Base-by-base conservation (phyloP, 371 early-diverging fungal genomes). In the Circinella minor region DNA sequence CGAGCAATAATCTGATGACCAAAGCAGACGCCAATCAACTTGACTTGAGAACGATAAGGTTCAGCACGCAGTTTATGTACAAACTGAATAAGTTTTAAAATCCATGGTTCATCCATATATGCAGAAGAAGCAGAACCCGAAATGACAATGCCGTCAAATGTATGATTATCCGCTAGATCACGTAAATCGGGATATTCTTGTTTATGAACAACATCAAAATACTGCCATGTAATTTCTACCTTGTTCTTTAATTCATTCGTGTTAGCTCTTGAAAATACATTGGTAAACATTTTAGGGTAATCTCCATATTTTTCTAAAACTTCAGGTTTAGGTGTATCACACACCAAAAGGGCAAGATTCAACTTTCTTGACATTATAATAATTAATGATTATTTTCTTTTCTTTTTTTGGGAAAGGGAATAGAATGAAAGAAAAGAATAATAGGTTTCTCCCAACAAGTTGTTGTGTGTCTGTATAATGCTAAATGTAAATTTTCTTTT, bases 1-100 rank as follows among this genome's bases (percentile, higher is more conserved):
- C 85, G 80, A 10, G 90, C 91, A 57, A 93, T 81, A 62, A 92
- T 84, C 77, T 93, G 94, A 65, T 92, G 92, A 17, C 94, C 94
- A 78, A 92, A 93, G 68, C 94, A 93, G 38, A 93, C 74, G 7
- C 94, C 92, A 36, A 91, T 70, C 6, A 82, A 36, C 10, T 59
- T 65, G 27, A 85, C 66, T 4, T 65, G 47, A 20, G 54, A 46
- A 20, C 63, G 37, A 54, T 68, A 60, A 13, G 69, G 73, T 36
- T 71, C 69, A 13, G 65, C 57, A 10, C 68, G 65, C 57, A 68
- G 36, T 17, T 57, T 46, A n/a, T 75, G 65, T n/a, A 89, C 82
- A 72, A 79, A 91, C 4, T 81, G 73, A 59, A 82, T 77, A 51
- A 91, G 78, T 20, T 80, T 72, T 48, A 81, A 63, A 61, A 91